Evolutionary conservation across 441 rosid genomes (phyloP).

Genomic region (Biscutella auriculata): DNA sequence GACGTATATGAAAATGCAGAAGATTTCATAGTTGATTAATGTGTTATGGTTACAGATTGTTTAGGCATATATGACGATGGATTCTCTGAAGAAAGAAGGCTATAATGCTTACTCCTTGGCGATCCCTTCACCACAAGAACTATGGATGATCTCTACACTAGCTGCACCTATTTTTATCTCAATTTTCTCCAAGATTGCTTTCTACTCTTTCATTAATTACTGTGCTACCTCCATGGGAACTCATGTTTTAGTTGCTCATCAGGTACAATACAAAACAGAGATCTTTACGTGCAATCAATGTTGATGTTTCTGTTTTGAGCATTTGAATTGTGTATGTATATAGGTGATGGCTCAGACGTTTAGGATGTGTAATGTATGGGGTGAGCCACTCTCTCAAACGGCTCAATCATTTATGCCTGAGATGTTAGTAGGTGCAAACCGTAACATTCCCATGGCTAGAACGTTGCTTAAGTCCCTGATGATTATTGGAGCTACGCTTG

Average conservation of each 20-base stretch:
- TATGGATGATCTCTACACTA: constrained; percentile 39
- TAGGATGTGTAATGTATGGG: constrained; percentile 68
- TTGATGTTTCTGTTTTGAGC: too few species aligned
- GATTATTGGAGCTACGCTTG: constrained; percentile 61
- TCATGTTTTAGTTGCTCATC: constrained; percentile 73
- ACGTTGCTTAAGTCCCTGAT: constrained; percentile 73
- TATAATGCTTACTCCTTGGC: constrained; percentile 50
- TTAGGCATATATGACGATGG: constrained; percentile 83
- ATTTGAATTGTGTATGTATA: too few species aligned
- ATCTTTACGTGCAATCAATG: not conserved
- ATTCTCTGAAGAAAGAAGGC: constrained; percentile 58
- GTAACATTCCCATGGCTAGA: constrained; percentile 58
- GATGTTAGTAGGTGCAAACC: constrained; percentile 56
- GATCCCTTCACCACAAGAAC: constrained; percentile 48
- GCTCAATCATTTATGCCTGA: constrained; percentile 94
- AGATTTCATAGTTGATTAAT: not conserved
- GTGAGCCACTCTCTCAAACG: constrained; percentile 86
- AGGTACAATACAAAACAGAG: constrained; percentile 31
- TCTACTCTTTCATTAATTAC: constrained; percentile 65
- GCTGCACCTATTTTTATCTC: constrained; percentile 80
- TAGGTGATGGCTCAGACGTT: constrained; percentile 81
- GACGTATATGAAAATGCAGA: not conserved
- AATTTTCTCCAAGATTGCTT: constrained; percentile 60
- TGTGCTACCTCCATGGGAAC: constrained; percentile 89
- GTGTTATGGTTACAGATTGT: constrained; percentile 39